A percentile compares a stretch with the other conserved stretches of the same genome.
Conservation (phyloP, 345 rosid genomes). For the Diplotaxis tenuifolia region DNA sequence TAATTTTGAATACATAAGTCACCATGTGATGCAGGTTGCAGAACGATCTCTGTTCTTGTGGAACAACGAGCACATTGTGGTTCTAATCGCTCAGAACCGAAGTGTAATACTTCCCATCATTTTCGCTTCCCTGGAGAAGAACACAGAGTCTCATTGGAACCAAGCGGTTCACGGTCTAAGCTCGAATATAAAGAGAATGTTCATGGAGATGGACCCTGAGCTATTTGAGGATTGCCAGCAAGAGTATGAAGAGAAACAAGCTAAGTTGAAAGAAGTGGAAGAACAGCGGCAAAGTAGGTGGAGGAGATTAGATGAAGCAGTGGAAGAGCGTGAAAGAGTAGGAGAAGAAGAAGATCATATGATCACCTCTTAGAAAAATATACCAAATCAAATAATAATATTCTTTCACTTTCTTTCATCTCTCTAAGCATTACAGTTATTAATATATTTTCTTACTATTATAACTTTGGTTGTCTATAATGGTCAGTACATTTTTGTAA, state of each 20-base stretch:
- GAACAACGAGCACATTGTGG: constrained; percentile 87
- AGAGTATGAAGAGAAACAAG: constrained; percentile 62
- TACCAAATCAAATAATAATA: constrained; percentile 10
- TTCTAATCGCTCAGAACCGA: constrained; percentile 71
- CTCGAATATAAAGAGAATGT: constrained; percentile 70
- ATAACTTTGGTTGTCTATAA: constrained; percentile 5
- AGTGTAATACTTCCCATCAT: constrained; percentile 65
- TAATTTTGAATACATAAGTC: not conserved
- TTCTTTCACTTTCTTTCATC: constrained; percentile 1
- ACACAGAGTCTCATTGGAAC: constrained; percentile 76
- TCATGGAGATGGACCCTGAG: constrained; percentile 78
- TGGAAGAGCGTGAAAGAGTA: constrained; percentile 52
- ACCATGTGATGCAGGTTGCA: constrained; percentile 59
- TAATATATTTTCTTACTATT: not conserved
- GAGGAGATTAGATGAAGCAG: constrained; percentile 75
- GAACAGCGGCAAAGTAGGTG: constrained; percentile 68
- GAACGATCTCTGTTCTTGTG: constrained; percentile 88
- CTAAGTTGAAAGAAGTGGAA: constrained; percentile 54
- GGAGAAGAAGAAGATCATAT: constrained; percentile 53
- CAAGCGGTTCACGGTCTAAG: constrained; percentile 86
- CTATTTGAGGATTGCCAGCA: constrained; percentile 75
- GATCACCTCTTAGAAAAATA: constrained; percentile 24
- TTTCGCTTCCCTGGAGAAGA: constrained; percentile 74
- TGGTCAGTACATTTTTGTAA: constrained; percentile 1
- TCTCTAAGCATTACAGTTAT: constrained; percentile 1